Percentiles rank a stretch among this genome's conserved stretches.
Evolutionary conservation across 164 flowering plant species (phyloP).

Genomic region (Sedum album): DNA sequence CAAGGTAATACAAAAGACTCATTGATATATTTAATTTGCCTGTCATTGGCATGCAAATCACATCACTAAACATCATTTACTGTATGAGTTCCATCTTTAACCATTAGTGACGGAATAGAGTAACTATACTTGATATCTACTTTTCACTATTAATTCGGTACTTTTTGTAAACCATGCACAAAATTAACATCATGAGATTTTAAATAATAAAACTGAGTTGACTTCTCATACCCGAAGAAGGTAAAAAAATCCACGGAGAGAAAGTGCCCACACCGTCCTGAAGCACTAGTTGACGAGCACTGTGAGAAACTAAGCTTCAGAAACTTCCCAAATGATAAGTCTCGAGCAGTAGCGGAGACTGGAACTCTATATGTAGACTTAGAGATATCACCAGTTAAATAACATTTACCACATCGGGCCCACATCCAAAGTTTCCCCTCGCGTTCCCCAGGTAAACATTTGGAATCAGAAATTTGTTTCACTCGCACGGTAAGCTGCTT

Average conservation of each 20-base stretch:
- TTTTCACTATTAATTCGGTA: background rate
- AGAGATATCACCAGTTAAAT: slow-evolving; percentile 24
- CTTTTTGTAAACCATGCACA: background rate
- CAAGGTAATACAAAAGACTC: background rate
- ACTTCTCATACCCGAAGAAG: slow-evolving; percentile 73
- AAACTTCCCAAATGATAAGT: slow-evolving; percentile 88
- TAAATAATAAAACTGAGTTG: background rate
- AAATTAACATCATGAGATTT: background rate
- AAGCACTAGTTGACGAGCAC: slow-evolving; percentile 25
- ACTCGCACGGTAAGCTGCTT: slow-evolving; percentile 69
- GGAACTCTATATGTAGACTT: slow-evolving; percentile 61
- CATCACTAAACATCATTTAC: background rate
- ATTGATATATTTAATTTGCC: background rate
- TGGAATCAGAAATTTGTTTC: slow-evolving; percentile 32
- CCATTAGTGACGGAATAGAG: background rate
- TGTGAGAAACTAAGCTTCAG: slow-evolving; percentile 75
- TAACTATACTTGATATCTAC: background rate
- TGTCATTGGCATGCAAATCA: background rate
- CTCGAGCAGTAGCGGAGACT: slow-evolving; percentile 56
- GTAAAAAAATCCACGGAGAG: slow-evolving; percentile 51
- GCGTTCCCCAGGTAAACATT: slow-evolving; percentile 59
- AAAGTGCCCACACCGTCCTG: slow-evolving; percentile 71
- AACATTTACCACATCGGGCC: slow-evolving; percentile 81
- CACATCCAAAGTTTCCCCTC: slow-evolving; percentile 98
- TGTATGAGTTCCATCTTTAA: background rate